phyloP scores from a whole-genome alignment of 305 asterid genomes.

The Solanum hybrid region DNA sequence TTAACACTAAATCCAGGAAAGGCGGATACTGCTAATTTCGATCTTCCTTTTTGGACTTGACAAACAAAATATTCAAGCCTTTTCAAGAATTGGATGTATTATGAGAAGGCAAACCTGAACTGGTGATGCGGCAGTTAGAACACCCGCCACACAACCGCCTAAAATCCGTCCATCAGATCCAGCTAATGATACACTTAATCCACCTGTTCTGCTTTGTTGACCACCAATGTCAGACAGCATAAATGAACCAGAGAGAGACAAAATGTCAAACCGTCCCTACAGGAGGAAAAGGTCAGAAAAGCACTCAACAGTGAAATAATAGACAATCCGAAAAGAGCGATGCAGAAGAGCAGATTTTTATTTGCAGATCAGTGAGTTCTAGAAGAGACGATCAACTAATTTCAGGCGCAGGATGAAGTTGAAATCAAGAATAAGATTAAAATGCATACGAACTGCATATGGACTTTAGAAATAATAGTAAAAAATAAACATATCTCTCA shows the following conservation, averaged over 20 bases:
- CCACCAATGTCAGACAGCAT: slow-evolving; percentile 40
- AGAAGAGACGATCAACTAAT: background rate
- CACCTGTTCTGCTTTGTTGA: slow-evolving; percentile 47
- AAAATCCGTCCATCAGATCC: slow-evolving; percentile 52
- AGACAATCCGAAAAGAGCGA: background rate
- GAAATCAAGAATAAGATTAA: background rate
- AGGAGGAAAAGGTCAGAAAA: background rate
- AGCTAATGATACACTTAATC: slow-evolving; percentile 39
- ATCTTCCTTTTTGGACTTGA: background rate
- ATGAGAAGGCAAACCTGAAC: slow-evolving; percentile 41
- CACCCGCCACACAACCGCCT: slow-evolving; percentile 68
- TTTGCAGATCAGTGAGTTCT: background rate
- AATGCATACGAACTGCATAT: background rate
- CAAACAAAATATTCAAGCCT: background rate
- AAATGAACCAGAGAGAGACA: slow-evolving; percentile 53
- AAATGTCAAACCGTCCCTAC: slow-evolving; percentile 52
- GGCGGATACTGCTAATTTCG: background rate
- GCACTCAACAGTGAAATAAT: background rate
- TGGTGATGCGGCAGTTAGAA: slow-evolving; percentile 43
- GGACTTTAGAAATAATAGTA: background rate
- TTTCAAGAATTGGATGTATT: background rate
- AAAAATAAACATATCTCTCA: background rate
- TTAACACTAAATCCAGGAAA: background rate
- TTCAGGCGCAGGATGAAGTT: background rate
- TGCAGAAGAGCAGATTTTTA: background rate